Conservation (phyloP, 192 early-diverging fungal species). For the Umbelopsis sp. region DNA sequence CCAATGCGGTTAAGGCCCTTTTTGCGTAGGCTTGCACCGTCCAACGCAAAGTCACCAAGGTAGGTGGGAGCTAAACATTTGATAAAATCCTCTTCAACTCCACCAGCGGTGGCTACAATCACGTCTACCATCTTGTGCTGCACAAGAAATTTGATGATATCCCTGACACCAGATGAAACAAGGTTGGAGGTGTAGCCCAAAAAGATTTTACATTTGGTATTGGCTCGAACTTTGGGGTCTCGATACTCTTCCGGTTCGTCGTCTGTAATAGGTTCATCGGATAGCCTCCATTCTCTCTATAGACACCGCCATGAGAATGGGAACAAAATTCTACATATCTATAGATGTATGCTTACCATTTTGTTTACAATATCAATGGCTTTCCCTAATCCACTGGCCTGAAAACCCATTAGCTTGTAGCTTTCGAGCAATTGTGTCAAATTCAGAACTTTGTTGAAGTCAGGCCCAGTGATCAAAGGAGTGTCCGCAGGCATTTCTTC, state of each 20-base stretch:
- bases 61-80: conserved; percentile 93
- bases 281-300: conserved; percentile 78
- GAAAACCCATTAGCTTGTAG: conserved; percentile 87
- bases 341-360: conserved; percentile 64
- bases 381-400: conserved; percentile 86
- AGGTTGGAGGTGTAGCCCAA: conserved; percentile 98
- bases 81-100: conserved; percentile 98
- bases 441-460: conserved; percentile 89
- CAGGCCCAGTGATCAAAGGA: conserved; percentile 78
- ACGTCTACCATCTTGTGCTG: conserved; percentile 90
- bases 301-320: not conserved
- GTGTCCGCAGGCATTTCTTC: conserved; percentile 69
- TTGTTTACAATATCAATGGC: conserved; percentile 91
- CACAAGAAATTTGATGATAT: conserved; percentile 87
- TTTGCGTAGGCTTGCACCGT: conserved; percentile 79
- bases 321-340: not conserved
- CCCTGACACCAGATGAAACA: conserved; percentile 92
- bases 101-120: conserved; percentile 92
- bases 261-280: conserved; percentile 76
- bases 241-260: conserved; percentile 63
- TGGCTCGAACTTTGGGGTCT: conserved; percentile 62
- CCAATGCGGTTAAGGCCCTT: conserved; percentile 96
- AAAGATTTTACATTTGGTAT: conserved; percentile 94
- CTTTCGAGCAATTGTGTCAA: conserved; percentile 70
- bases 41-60: conserved; percentile 75